phyloP scores from a whole-genome alignment of 75 land plant species.

The Azolla pinnata region DNA sequence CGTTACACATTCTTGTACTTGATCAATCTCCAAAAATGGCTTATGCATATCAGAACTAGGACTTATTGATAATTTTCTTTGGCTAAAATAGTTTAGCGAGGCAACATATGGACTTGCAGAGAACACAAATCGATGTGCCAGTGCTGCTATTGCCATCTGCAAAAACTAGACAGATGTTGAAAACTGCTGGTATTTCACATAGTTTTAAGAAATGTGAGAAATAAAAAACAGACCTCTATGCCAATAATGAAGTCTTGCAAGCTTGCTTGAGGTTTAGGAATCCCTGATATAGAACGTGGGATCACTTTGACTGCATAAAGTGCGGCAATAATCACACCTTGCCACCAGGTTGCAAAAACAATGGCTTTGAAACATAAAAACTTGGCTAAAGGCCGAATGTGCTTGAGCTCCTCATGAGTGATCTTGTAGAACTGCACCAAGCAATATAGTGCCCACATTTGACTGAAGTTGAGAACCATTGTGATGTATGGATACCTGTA shows the following conservation, averaged over 20 bases:
- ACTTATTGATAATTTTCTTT: constrained; percentile 23
- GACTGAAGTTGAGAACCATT: constrained; percentile 82
- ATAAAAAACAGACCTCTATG: constrained; percentile 46
- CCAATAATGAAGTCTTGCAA: constrained; percentile 87
- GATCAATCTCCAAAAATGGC: constrained; percentile 29
- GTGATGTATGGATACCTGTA: constrained; percentile 85
- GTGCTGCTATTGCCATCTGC: constrained; percentile 92
- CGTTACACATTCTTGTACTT: constrained; percentile 21
- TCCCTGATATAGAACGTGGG: constrained; percentile 18
- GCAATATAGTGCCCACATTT: constrained; percentile 92
- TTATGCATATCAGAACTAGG: constrained; percentile 22
- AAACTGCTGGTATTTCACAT: too few relatives aligned
- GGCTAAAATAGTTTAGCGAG: constrained; percentile 23
- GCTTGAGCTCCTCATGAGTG: constrained; percentile 51
- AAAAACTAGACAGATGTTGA: too few relatives aligned
- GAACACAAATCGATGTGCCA: constrained; percentile 77
- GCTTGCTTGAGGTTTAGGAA: constrained; percentile 53
- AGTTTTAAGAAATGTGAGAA: background rate
- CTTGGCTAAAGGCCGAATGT: constrained; percentile 73
- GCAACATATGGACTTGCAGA: constrained; percentile 51
- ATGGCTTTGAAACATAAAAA: constrained; percentile 91
- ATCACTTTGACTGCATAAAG: constrained; percentile 37
- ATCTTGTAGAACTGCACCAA: constrained; percentile 72
- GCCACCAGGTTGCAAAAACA: constrained; percentile 99
- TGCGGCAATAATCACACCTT: constrained; percentile 73